These are phyloP conservation scores for Mortierella sp. DNA, from an alignment of 371 early-diverging fungal species.

Conservation along the genomic window DNA sequence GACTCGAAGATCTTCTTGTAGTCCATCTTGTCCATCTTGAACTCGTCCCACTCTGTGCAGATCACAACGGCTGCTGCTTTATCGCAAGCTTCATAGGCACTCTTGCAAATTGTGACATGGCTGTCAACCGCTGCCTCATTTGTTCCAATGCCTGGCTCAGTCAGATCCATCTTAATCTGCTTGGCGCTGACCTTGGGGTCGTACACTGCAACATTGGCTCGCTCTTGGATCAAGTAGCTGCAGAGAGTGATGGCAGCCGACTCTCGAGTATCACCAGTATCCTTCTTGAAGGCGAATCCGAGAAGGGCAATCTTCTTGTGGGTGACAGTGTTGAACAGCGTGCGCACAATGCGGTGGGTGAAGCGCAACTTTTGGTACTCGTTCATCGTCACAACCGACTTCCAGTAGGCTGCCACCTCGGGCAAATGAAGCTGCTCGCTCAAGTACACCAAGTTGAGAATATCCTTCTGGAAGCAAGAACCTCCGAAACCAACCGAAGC, in stretches of 20 bases:
- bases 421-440: conserved; percentile 84
- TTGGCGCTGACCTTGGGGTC: conserved; percentile 91
- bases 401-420: conserved; percentile 96
- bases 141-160: conserved; percentile 77
- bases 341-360: conserved; percentile 75
- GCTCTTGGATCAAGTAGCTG: conserved; percentile 84
- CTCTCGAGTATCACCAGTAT: conserved; percentile 96
- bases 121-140: conserved; percentile 64
- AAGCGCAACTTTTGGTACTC: conserved; percentile 94
- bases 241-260: conserved; percentile 90
- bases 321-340: conserved; percentile 86
- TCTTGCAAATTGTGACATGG: conserved; percentile 73
- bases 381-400: conserved; percentile 91
- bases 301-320: conserved; percentile 86
- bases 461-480: conserved; percentile 96
- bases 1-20: conserved; percentile 75
- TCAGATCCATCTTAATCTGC: conserved; percentile 86
- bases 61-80: conserved; percentile 87
- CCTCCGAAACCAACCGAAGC: conserved; percentile 96
- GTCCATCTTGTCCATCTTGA: conserved; percentile 75
- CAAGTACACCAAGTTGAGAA: conserved; percentile 91
- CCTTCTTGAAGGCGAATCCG: conserved; percentile 97
- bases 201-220: conserved; percentile 84
- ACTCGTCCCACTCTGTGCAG: conserved; percentile 95
- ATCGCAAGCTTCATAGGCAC: conserved; percentile 53